Evolutionary conservation across 768 basidiomycete genomes (phyloP), one percentile per base, ranked within the genome.

Genomic region (Stropharia rugosoannulata): DNA sequence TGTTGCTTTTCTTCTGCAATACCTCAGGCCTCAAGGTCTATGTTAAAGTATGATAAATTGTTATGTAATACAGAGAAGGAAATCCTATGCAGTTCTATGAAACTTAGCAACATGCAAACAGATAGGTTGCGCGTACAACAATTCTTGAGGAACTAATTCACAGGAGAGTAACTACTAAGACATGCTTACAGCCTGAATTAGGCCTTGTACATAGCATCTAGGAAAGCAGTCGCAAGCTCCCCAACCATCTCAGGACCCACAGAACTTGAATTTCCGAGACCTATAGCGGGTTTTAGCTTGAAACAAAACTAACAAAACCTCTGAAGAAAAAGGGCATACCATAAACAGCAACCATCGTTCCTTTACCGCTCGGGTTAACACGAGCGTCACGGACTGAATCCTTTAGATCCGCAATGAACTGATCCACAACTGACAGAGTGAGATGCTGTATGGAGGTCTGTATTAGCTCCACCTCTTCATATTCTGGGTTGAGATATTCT

Each of bases 291-390:
- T 11, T 38, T 54, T 13, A 49, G 9, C 22, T 49, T 19, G 29
- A 27, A 38, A 25, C 27, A 12, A 39, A 13, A 45, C 22, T 22
- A 22, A 22, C 22, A 22, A n/a, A 22, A 4, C 22, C 22, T 22
- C 4, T 32, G 38, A 25, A 9, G 36, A 22, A 25, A 37, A 49
- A 1, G 27, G 52, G 75, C 84, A 52, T 56, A 95, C 95, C 95
- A 65, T 97, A 98, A 11, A 98, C 67, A 12, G 87, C 80, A 3
- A 97, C 93, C 94, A 98, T 95, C 29, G 84, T 83, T 7, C 96
- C 96, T 64, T 87, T 82, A 5, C 88, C 87, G 29, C 76, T 74
- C 0, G 90, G 86, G 15, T 75, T 71, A 27, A 73, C 55, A 68
- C 86, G 90, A 18, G 92, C 87, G 54, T 90, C 86, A 42, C 75